Conservation (phyloP, 371 early-diverging fungal genomes). For the Apophysomyces ossiformis region DNA sequence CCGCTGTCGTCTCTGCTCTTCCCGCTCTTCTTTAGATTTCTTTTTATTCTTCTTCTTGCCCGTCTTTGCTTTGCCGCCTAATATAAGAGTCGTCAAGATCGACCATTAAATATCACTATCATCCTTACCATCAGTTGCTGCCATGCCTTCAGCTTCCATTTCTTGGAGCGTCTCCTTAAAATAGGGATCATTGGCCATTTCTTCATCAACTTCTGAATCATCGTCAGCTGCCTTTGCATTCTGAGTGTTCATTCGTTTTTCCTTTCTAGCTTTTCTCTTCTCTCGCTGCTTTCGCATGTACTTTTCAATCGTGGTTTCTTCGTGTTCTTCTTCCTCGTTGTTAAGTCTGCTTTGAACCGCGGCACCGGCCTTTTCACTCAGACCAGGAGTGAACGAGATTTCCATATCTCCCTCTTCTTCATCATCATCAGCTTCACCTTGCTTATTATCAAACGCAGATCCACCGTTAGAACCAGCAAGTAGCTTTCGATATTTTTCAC, state of each 20-base stretch:
- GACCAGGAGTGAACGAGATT: constrained; percentile 94
- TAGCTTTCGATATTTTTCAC: constrained; percentile 71
- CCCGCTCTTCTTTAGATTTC: constrained; percentile 65
- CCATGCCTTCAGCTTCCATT: constrained; percentile 42
- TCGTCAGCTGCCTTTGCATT: constrained; percentile 16
- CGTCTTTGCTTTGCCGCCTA: constrained; percentile 17
- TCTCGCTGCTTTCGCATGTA: constrained; percentile 88
- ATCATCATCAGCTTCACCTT: constrained; percentile 54
- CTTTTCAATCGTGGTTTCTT: constrained; percentile 85
- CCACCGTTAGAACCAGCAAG: constrained; percentile 44
- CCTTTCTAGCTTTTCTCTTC: constrained; percentile 69
- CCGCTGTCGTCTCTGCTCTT: constrained; percentile 60
- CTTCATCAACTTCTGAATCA: constrained; percentile 57
- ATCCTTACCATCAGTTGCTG: constrained; percentile 29
- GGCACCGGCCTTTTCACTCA: constrained; percentile 74
- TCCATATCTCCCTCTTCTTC: constrained; percentile 85
- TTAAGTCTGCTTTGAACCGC: constrained; percentile 59
- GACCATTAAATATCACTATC: too few relatives aligned
- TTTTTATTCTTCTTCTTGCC: constrained; percentile 54
- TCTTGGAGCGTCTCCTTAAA: constrained; percentile 67
- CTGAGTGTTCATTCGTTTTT: constrained; percentile 39
- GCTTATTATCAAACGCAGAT: constrained; percentile 44
- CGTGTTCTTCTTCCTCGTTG: constrained; percentile 42
- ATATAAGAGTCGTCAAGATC: too few relatives aligned
- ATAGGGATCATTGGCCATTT: constrained; percentile 70